These are phyloP conservation scores for Macrocybe gigantea DNA, from an alignment of 768 basidiomycete genomes.

Conservation along the genomic window DNA sequence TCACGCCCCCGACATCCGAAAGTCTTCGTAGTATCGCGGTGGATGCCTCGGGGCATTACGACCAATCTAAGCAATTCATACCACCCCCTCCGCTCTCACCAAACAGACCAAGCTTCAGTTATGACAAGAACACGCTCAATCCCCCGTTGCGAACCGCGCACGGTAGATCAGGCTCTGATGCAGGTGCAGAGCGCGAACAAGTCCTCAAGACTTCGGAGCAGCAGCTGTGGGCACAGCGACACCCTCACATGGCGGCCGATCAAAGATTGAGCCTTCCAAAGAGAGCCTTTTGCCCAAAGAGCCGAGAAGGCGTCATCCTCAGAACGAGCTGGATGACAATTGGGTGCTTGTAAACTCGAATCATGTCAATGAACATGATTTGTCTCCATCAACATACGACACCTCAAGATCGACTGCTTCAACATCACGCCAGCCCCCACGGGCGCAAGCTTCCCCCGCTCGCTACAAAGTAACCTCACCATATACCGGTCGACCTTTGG, in stretches of 20 bases:
- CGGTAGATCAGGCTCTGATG: slow-evolving; percentile 45
- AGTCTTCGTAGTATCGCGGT: slow-evolving; percentile 10
- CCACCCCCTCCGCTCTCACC: slow-evolving; percentile 42
- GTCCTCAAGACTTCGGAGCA: slow-evolving; percentile 33
- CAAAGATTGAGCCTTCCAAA: slow-evolving; percentile 25
- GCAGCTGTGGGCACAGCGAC: slow-evolving; percentile 25
- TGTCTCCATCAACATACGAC: slow-evolving; percentile 17
- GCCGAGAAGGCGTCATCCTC: slow-evolving; percentile 16
- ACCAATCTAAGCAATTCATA: slow-evolving; percentile 4
- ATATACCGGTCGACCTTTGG: slow-evolving; percentile 22
- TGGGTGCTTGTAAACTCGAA: slow-evolving; percentile 25
- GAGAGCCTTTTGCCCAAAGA: slow-evolving; percentile 23
- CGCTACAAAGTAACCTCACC: slow-evolving; percentile 26
- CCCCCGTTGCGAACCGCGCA: slow-evolving; percentile 29
- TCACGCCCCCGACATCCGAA: slow-evolving; percentile 27
- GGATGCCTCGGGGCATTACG: background rate
- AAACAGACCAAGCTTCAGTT: slow-evolving; percentile 30
- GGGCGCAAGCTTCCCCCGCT: slow-evolving; percentile 23
- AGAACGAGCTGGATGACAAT: slow-evolving; percentile 15
- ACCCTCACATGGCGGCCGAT: slow-evolving; percentile 18
- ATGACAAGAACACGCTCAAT: slow-evolving; percentile 31
- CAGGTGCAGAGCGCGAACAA: slow-evolving; percentile 42
- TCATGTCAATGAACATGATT: slow-evolving; percentile 24
- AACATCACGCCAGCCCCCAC: slow-evolving; percentile 17
- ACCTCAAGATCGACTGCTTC: slow-evolving; percentile 11